Evolutionary conservation across 225 moss, liverwort and hornwort genomes (phyloP).

Genomic region (Thuidium tamariscinum): DNA sequence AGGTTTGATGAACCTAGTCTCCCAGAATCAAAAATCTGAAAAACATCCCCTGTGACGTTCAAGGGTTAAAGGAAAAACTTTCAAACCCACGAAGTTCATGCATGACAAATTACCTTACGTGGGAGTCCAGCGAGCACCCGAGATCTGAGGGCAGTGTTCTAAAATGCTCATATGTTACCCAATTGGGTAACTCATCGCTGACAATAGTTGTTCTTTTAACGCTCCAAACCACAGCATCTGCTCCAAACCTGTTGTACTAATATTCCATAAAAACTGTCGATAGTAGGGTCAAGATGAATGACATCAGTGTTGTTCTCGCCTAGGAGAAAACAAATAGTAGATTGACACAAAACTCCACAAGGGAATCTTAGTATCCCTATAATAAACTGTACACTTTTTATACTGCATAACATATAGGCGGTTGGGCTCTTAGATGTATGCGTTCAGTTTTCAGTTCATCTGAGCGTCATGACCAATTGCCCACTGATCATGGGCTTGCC

Average conservation of each 20-base stretch:
- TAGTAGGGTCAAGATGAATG: neutral
- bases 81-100: neutral
- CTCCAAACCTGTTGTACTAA: neutral
- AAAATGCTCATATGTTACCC: neutral
- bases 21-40: too few relatives aligned
- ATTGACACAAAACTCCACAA: neutral
- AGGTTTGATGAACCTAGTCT: too few relatives aligned
- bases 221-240: neutral
- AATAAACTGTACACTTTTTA: neutral
- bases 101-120: slow-evolving; percentile 24
- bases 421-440: neutral
- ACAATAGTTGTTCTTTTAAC: neutral
- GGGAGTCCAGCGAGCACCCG: slow-evolving; percentile 44
- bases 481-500: slow-evolving; percentile 30
- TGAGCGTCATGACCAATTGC: neutral
- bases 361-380: neutral
- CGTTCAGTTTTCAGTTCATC: neutral
- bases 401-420: neutral
- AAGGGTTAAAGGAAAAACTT: neutral
- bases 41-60: too few relatives aligned
- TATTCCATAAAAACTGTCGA: neutral
- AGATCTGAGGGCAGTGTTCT: neutral
- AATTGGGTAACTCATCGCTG: neutral
- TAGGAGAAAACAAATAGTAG: neutral
- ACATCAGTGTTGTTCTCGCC: neutral